These are phyloP conservation scores for Lepidium sativum DNA, from an alignment of 345 rosid species.

Conservation along the genomic window DNA sequence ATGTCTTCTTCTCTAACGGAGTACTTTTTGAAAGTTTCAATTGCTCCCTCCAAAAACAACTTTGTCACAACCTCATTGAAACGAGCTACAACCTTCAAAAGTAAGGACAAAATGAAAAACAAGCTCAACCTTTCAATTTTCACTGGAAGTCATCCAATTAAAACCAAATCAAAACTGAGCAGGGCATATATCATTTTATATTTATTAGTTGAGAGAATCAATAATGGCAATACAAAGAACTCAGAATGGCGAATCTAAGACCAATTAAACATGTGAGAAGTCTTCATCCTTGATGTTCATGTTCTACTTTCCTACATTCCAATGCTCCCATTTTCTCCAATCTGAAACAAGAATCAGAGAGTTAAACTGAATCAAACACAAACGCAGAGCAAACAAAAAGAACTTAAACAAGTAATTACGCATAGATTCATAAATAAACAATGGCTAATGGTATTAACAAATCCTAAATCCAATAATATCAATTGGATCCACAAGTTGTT, in stretches of 20 bases:
- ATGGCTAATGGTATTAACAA: too few relatives aligned
- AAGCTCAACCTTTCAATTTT: background rate
- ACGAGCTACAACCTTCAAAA: conserved; percentile 76
- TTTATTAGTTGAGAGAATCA: background rate
- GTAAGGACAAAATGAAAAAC: background rate
- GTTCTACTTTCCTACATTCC: too few relatives aligned
- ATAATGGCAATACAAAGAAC: conserved; percentile 2
- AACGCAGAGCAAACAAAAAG: too few relatives aligned
- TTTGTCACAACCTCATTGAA: conserved; percentile 89
- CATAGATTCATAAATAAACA: too few relatives aligned
- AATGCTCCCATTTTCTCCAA: too few relatives aligned
- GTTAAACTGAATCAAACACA: too few relatives aligned
- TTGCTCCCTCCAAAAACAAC: conserved; percentile 76
- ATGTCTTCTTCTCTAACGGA: conserved; percentile 79
- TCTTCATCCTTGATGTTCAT: too few relatives aligned
- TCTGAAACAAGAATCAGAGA: too few relatives aligned
- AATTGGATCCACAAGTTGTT: too few relatives aligned
- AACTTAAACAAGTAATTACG: too few relatives aligned
- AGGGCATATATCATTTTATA: background rate
- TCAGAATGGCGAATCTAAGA: conserved; percentile 81
- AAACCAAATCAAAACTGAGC: background rate
- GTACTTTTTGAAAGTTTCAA: conserved; percentile 72
- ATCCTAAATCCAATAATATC: too few relatives aligned
- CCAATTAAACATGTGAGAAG: too few relatives aligned
- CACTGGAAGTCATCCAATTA: background rate